Percentiles rank a stretch among this genome's conserved stretches.
These are phyloP conservation scores for Ochetophila trinervis DNA, from an alignment of 306 rosid genomes.

Conservation along the genomic window DNA sequence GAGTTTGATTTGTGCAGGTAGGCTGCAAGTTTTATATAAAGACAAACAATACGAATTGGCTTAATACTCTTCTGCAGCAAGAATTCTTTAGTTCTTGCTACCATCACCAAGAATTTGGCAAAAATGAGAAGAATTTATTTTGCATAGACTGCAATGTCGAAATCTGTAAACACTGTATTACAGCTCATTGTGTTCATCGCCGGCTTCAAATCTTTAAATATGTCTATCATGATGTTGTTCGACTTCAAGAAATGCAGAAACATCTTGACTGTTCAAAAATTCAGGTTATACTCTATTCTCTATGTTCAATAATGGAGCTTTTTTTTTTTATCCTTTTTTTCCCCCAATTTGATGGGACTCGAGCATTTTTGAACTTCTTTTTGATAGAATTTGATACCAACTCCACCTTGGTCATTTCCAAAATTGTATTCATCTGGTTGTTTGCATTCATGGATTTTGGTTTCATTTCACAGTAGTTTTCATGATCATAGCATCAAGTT, in stretches of 20 bases:
- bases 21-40: conserved; percentile 39
- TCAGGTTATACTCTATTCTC: conserved; percentile 52
- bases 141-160: conserved; percentile 73
- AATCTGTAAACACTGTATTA: conserved; percentile 72
- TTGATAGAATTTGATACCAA: not conserved
- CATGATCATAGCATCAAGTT: no score
- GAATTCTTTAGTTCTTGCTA: conserved; percentile 67
- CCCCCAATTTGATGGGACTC: conserved; percentile 10
- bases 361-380: not conserved
- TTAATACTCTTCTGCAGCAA: conserved; percentile 49
- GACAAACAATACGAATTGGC: conserved; percentile 61
- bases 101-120: conserved; percentile 57
- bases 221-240: conserved; percentile 78
- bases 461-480: not conserved
- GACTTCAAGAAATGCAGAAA: conserved; percentile 70
- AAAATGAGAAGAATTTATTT: conserved; percentile 70
- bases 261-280: conserved; percentile 74
- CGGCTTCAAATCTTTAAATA: conserved; percentile 82
- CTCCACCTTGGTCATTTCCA: not conserved
- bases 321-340: not conserved
- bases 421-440: not conserved
- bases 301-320: conserved; percentile 11
- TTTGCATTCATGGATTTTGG: not conserved
- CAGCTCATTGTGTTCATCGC: conserved; percentile 63
- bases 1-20: conserved; percentile 37